Conservation (phyloP, 1,139 yeast species). For the Hansenula lynferdii region DNA sequence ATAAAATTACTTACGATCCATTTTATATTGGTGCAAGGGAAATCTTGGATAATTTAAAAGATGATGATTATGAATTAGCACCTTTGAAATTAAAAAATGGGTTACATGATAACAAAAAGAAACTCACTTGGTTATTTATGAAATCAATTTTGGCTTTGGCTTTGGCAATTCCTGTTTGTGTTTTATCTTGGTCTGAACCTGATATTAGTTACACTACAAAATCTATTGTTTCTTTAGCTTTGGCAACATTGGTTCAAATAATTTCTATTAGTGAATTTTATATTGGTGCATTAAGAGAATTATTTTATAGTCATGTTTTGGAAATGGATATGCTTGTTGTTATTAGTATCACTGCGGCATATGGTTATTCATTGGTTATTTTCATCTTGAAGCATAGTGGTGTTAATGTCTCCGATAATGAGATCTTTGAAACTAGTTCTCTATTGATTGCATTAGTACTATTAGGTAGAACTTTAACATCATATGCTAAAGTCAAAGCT, state of each 20-base stretch:
- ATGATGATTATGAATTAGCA: slow-evolving; percentile 12
- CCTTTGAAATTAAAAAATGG: background rate
- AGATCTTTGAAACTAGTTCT: slow-evolving; percentile 1
- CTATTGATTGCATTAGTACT: background rate
- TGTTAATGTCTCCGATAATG: background rate
- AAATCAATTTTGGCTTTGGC: background rate
- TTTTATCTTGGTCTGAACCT: background rate
- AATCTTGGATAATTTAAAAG: too few relatives aligned
- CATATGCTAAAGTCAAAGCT: background rate
- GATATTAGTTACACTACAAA: background rate
- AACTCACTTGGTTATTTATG: background rate
- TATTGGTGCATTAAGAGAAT: background rate
- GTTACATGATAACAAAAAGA: background rate
- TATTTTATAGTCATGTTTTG: background rate
- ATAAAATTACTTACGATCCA: too few relatives aligned
- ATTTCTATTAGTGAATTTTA: slow-evolving; percentile 1
- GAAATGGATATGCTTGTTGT: slow-evolving; percentile 3
- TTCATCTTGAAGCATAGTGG: background rate
- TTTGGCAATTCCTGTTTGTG: background rate
- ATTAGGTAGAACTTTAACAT: background rate
- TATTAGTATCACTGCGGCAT: slow-evolving; percentile 1
- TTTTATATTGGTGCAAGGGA: too few relatives aligned
- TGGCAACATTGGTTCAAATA: background rate
- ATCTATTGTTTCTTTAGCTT: background rate
- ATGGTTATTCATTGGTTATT: background rate